A percentile compares a stretch with the other conserved stretches of the same genome.
These are phyloP conservation scores for Kalanchoe fedtschenkoi DNA, from an alignment of 164 flowering plant genomes.

Conservation along the genomic window DNA sequence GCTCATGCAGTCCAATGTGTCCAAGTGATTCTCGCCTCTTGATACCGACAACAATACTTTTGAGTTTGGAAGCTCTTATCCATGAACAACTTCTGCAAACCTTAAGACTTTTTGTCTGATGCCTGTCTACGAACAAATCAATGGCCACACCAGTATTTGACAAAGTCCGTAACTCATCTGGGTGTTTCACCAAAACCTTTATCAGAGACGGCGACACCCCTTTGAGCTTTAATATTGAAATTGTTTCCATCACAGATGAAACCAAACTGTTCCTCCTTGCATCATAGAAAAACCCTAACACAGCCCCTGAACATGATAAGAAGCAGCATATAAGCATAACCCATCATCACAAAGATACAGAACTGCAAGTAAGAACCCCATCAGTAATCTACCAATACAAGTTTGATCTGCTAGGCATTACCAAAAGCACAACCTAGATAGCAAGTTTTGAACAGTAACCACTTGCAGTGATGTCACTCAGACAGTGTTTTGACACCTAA, in stretches of 20 bases:
- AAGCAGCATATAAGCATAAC: background rate
- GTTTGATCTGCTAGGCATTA: background rate
- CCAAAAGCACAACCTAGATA: background rate
- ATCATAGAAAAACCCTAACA: conserved; percentile 39
- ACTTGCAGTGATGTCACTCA: background rate
- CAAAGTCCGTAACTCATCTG: conserved; percentile 14
- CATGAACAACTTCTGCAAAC: conserved; percentile 18
- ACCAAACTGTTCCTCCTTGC: conserved; percentile 20
- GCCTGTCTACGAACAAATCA: conserved; percentile 28
- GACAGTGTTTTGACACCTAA: background rate
- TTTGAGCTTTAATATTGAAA: conserved; percentile 22
- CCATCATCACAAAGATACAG: background rate
- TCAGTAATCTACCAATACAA: background rate
- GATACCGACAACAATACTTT: conserved; percentile 17
- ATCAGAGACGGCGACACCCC: conserved; percentile 22
- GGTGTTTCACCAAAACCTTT: conserved; percentile 20
- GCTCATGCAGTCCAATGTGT: conserved; percentile 11
- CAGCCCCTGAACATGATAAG: conserved; percentile 25
- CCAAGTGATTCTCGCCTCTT: conserved; percentile 1
- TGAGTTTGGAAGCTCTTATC: conserved; percentile 30
- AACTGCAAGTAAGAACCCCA: background rate
- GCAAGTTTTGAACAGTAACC: background rate
- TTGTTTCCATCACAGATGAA: conserved; percentile 15
- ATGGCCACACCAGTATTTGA: conserved; percentile 17
- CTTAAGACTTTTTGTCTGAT: conserved; percentile 12